These are phyloP conservation scores for Phytophthora sp. DNA, from an alignment of 352 stramenopile genomes.

Conservation along the genomic window DNA sequence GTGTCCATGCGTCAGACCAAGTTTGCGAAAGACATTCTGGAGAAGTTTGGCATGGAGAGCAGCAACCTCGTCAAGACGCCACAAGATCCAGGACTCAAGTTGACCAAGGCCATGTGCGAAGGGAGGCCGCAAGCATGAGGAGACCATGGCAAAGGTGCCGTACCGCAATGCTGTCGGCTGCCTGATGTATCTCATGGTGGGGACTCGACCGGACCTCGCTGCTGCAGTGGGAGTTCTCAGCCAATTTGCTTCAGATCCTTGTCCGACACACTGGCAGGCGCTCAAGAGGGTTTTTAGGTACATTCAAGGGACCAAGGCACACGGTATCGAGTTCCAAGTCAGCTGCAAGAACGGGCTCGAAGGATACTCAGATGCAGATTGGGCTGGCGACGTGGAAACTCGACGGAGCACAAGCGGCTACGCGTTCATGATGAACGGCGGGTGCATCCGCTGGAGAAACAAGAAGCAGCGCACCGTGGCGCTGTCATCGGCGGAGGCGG, in stretches of 20 bases:
- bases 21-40: neutral
- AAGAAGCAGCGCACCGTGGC: conserved; percentile 16
- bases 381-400: neutral
- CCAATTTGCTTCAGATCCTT: too few species aligned
- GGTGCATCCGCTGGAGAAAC: conserved; percentile 9
- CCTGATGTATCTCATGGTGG: conserved; percentile 46
- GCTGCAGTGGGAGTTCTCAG: conserved; percentile 36
- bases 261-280: too few species aligned
- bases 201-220: conserved; percentile 40
- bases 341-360: neutral
- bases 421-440: conserved; percentile 8
- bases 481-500: neutral
- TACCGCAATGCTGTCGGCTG: conserved; percentile 40
- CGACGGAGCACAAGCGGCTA: conserved; percentile 2
- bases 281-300: too few species aligned
- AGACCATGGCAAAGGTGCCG: conserved; percentile 16
- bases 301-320: too few species aligned
- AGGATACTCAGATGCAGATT: neutral
- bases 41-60: neutral
- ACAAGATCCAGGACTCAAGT: too few species aligned
- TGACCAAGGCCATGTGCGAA: neutral
- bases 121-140: conserved; percentile 18
- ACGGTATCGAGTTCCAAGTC: too few species aligned
- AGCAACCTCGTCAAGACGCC: neutral
- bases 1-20: neutral